phyloP scores from a whole-genome alignment of 2,329 filamentous ascomycete genomes.

The Colletotrichum chlorophyti region DNA sequence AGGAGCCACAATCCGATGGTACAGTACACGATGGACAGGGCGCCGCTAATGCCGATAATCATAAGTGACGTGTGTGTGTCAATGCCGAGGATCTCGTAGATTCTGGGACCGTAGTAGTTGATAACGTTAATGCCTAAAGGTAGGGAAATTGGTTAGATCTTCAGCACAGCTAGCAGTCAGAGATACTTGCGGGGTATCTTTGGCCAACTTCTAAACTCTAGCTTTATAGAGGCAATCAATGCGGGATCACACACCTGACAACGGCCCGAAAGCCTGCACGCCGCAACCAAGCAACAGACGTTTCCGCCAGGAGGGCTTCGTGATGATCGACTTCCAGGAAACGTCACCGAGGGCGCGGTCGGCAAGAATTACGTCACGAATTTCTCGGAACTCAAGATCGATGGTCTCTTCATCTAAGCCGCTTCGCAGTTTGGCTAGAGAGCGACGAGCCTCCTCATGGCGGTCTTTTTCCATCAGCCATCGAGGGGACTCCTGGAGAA shows the following conservation, averaged over 20 bases:
- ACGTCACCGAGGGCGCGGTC: slow-evolving; percentile 42
- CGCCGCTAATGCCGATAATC: slow-evolving; percentile 58
- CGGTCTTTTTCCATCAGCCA: slow-evolving; percentile 44
- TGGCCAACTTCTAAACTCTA: too few species aligned
- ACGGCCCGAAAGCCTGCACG: slow-evolving; percentile 55
- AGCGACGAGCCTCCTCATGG: slow-evolving; percentile 39
- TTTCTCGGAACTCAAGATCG: slow-evolving; percentile 47
- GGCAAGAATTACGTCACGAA: slow-evolving; percentile 44
- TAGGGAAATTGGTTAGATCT: too few species aligned
- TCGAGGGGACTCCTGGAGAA: slow-evolving; percentile 34
- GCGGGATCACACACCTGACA: too few species aligned
- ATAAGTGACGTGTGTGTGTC: slow-evolving; percentile 50
- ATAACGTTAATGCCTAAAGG: slow-evolving; percentile 44
- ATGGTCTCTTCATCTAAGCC: slow-evolving; percentile 39
- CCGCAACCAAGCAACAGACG: slow-evolving; percentile 53
- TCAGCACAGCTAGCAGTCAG: too few species aligned
- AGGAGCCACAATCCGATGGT: slow-evolving; percentile 51
- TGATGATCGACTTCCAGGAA: slow-evolving; percentile 48
- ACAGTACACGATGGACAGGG: slow-evolving; percentile 55
- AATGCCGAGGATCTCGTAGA: slow-evolving; percentile 52
- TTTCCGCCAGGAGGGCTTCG: slow-evolving; percentile 49
- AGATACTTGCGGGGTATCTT: too few species aligned
- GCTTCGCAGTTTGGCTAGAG: slow-evolving; percentile 41
- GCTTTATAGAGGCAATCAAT: too few species aligned
- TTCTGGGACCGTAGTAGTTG: slow-evolving; percentile 42